Conservation (phyloP, 208 protist species). For the Borovskyia barvae region DNA sequence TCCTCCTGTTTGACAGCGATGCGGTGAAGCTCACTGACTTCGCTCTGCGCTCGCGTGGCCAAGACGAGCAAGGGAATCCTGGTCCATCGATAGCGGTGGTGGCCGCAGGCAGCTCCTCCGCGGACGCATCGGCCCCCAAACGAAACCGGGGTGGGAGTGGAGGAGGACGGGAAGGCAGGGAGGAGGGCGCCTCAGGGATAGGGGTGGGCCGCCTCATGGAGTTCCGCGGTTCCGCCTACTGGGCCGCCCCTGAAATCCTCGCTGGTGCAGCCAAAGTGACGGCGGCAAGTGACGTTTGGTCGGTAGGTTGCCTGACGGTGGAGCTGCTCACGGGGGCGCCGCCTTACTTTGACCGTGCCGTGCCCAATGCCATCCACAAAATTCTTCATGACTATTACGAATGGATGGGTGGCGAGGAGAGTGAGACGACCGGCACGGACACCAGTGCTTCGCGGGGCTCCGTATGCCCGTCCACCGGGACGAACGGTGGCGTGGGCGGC, state of each 20-base stretch:
- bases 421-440: neutral
- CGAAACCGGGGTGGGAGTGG: too few relatives aligned
- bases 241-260: conserved; percentile 77
- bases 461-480: neutral
- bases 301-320: conserved; percentile 71
- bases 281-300: conserved; percentile 72
- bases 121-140: neutral
- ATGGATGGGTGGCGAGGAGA: neutral
- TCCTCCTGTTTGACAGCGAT: conserved; percentile 59
- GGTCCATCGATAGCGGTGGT: too few relatives aligned
- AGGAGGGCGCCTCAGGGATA: conserved; percentile 1
- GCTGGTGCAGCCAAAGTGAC: conserved; percentile 34
- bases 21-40: conserved; percentile 89
- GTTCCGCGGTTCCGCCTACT: conserved; percentile 83
- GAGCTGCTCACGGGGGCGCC: conserved; percentile 76
- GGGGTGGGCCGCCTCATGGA: conserved; percentile 1
- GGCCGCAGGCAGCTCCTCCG: neutral
- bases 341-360: conserved; percentile 65
- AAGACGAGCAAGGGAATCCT: conserved; percentile 6
- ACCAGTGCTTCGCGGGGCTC: neutral
- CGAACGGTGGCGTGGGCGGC: conserved; percentile 5
- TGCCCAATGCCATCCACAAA: conserved; percentile 65
- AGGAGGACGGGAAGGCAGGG: neutral
- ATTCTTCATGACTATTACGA: conserved; percentile 33
- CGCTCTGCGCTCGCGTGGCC: conserved; percentile 46